phyloP scores from a whole-genome alignment of 176 grass and related monocot genomes.

The Pontederia crassipes region DNA sequence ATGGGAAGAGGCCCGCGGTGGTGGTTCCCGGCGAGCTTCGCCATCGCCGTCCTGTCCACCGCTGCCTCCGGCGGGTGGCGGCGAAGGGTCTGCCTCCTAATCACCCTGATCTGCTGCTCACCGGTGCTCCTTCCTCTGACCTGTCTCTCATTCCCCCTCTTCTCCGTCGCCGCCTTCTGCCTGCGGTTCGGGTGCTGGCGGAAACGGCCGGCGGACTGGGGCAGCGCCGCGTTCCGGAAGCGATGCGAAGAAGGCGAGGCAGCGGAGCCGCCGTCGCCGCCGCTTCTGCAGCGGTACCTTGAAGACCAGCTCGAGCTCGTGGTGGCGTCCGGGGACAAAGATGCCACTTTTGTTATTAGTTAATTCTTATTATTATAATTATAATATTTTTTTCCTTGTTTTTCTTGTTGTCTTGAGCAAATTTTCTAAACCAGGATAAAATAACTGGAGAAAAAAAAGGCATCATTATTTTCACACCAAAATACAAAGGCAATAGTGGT shows the following conservation, averaged over 20 bases:
- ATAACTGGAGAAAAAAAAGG: too few relatives aligned
- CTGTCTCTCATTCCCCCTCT: neutral
- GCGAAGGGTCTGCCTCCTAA: neutral
- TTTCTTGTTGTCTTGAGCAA: too few relatives aligned
- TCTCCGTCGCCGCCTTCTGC: slow-evolving; percentile 3
- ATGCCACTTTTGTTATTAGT: too few relatives aligned
- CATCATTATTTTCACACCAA: too few relatives aligned
- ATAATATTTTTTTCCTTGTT: too few relatives aligned
- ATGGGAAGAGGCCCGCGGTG: too few relatives aligned
- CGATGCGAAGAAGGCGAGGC: neutral
- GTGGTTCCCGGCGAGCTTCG: too few relatives aligned
- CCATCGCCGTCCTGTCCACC: neutral
- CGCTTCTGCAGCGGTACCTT: neutral
- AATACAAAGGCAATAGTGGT: too few relatives aligned
- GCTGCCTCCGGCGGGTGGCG: neutral
- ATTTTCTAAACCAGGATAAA: too few relatives aligned
- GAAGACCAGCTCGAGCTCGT: slow-evolving; percentile 7
- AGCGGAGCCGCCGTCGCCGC: too few relatives aligned
- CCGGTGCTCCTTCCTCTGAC: slow-evolving; percentile 8
- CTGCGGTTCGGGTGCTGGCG: neutral
- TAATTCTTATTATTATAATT: too few relatives aligned
- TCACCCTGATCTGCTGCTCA: neutral
- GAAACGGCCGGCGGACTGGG: neutral
- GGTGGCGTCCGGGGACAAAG: neutral
- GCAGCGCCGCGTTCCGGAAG: neutral